phyloP scores from a whole-genome alignment of 805 yeast species.

The Pichia phayaonensis region DNA sequence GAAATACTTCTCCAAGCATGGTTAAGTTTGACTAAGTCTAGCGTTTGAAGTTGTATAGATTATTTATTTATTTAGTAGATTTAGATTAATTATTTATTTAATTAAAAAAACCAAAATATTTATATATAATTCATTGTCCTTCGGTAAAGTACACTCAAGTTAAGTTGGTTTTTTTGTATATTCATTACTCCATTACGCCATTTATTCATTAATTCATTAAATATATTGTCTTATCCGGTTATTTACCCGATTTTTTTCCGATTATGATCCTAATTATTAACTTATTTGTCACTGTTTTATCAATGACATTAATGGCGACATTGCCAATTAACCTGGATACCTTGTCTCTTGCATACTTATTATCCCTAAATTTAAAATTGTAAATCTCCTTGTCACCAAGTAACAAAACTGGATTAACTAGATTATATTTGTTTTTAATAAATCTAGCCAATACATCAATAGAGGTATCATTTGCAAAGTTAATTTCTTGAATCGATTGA shows the following conservation, averaged over 20 bases:
- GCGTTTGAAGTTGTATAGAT: too few relatives aligned
- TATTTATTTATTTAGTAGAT: not conserved
- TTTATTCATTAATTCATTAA: too few relatives aligned
- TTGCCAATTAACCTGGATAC: constrained; percentile 2
- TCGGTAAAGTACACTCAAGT: not conserved
- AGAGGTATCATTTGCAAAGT: constrained; percentile 6
- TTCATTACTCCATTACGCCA: not conserved
- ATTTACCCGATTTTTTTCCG: not conserved
- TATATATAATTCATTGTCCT: not conserved
- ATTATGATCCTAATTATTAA: not conserved
- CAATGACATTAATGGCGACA: not conserved
- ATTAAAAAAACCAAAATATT: too few relatives aligned
- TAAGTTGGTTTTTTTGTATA: not conserved
- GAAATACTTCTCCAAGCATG: constrained; percentile 61
- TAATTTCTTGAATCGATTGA: constrained; percentile 12
- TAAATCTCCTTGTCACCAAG: constrained; percentile 19
- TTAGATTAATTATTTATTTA: not conserved
- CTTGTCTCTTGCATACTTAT: not conserved
- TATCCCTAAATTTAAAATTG: constrained; percentile 14
- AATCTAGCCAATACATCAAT: constrained; percentile 13
- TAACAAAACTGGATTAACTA: constrained; percentile 18
- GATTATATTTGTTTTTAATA: constrained; percentile 10
- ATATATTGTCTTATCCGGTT: not conserved
- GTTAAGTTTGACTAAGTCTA: constrained; percentile 17
- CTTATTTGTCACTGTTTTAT: not conserved